phyloP scores from a whole-genome alignment of 2,329 filamentous ascomycete genomes.

The Aspergillus unguis region DNA sequence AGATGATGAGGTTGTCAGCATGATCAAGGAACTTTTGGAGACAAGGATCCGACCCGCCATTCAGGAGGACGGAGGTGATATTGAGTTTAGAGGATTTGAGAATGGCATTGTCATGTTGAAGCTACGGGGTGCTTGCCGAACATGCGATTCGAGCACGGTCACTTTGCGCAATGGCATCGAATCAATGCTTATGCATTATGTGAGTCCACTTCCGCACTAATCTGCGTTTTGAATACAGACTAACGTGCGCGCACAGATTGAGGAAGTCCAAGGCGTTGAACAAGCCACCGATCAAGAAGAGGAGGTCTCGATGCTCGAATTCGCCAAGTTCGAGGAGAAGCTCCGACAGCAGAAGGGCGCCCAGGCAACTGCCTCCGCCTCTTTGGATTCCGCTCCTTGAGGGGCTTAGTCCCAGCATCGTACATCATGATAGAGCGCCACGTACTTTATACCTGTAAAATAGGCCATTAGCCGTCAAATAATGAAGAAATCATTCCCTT shows the following conservation, averaged over 20 bases:
- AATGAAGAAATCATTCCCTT: no score
- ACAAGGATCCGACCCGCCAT: slow-evolving; percentile 93
- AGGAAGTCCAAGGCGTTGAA: slow-evolving; percentile 89
- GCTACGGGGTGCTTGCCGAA: slow-evolving; percentile 86
- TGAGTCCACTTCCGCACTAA: slow-evolving; percentile 48
- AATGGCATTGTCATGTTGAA: slow-evolving; percentile 82
- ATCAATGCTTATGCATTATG: slow-evolving; percentile 96
- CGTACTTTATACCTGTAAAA: neutral
- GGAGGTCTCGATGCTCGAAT: slow-evolving; percentile 79
- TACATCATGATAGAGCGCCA: neutral
- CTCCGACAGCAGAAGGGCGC: slow-evolving; percentile 57
- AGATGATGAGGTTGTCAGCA: slow-evolving; percentile 89
- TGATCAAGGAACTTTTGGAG: slow-evolving; percentile 98
- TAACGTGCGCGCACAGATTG: slow-evolving; percentile 60
- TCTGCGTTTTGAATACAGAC: neutral
- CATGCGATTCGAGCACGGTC: slow-evolving; percentile 94
- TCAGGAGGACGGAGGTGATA: slow-evolving; percentile 96
- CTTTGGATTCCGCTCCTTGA: slow-evolving; percentile 49
- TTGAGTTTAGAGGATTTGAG: slow-evolving; percentile 88
- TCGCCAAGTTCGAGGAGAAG: slow-evolving; percentile 93
- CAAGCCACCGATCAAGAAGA: slow-evolving; percentile 92
- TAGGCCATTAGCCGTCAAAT: no score
- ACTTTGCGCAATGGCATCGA: slow-evolving; percentile 98
- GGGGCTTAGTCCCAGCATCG: neutral
- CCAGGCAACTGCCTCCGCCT: slow-evolving; percentile 49